Base-by-base conservation (phyloP, 164 flowering plant species). In the Vitis cinerea region DNA sequence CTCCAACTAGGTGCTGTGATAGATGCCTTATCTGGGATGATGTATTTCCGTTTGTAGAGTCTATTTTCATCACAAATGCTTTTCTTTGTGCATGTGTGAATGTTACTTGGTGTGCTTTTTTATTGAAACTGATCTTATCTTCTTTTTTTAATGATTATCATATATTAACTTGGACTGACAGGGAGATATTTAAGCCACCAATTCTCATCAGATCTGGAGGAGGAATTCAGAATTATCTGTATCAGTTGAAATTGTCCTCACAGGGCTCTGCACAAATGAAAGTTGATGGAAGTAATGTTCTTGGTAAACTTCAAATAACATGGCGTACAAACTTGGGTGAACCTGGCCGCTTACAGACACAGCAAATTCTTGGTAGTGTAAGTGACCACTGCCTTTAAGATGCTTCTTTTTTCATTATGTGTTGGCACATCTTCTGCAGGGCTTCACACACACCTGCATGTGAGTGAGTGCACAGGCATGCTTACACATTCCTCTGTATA, bases 251-350 rank as follows among this genome's bases (percentile, higher is more conserved):
- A 73, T 62, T 66, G 61, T 79, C 90, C 10, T 66, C 91, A 44
- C 75, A 83, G 37, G 92, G 80, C 16, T 77, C 88, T 68, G 70
- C 80, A 9, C 88, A 79, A 72, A 72, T 70, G 72, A 90, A 86
- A 75, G 82, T 80, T 51, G 91, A 85, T 30, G 95, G 95, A 68
- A 91, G 90, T 78, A 95, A 89, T 73, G 68, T 87, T 76, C 97
- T 95, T 67, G 99, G 99, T 62, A 95, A 95, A 79, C 86, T 95
- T 80, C 99, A 95, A 81, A 90, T 95, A 78, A 91, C 97, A 63
- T 95, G 99, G 99, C 97, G 97, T 48, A 88, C 97, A 65, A 95
- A 95, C 86, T 79, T 95, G 85, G 99, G 99, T 69, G 99, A 95
- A 77, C 97, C 99, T 75, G 99, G 99, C 27, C 97, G 99, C 75